Evolutionary conservation across 73 alveolate genomes (phyloP), one percentile per base, ranked within the genome.

Genomic region (Paramecium tetraurelia): DNA sequence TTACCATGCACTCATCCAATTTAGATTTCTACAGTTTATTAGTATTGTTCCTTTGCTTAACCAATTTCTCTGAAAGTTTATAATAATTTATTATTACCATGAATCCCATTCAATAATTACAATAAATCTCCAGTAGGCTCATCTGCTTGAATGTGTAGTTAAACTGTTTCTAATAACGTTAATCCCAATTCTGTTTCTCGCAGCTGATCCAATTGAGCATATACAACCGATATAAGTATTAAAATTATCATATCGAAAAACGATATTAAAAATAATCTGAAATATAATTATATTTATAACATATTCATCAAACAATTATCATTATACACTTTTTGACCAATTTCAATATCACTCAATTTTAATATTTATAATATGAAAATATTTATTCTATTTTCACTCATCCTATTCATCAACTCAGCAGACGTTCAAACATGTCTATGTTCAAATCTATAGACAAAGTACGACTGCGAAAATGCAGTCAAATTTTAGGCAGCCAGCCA

Each of bases 111-210:
- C 41, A 63, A 33, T 31, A 63, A 63, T 31, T 22, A 27, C 46
- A 63, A 27, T 33, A 63, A 63, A 63, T 63, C 46, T 31, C 84
- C 84, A 12, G 84, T 63, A 27, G 84, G 84, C 31, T 63, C 84
- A 63, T 63, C 46, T 63, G 84, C 84, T 12, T 63, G 12, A 63
- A 63, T 63, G 21, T 63, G 84, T 14, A 63, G 84, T 63, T 63
- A 63, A 27, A 63, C 84, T 31, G 84, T 63, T 63, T 63, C 84
- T 63, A 63, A 63, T 11, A 63, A 33, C 5, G 84, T 63, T 63
- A 50, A 63, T 63, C 84, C 84, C 41, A 63, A 33, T 63, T 63
- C 84, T 10, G 84, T 31, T 33, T 63, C 84, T 63, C 84, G 44
- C 46, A 63, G 24, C 12, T 63, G 14, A 63, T 63, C 84, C 22